Base-by-base conservation (phyloP, 345 rosid genomes). In the Populus alba region DNA sequence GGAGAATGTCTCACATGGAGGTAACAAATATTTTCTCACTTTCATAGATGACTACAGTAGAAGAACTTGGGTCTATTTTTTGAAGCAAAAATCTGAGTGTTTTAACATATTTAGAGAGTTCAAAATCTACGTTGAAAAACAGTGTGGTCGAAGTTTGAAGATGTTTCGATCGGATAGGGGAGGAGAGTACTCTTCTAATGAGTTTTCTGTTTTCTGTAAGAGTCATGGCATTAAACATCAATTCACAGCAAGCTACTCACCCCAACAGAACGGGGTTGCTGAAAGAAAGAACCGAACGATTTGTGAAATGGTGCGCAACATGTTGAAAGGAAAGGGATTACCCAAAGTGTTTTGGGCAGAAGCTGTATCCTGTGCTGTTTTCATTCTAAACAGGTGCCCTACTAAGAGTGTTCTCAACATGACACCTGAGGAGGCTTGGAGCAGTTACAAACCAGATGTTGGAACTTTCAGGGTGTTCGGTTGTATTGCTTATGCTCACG, bases 201-300 rank as follows among this genome's bases (percentile, higher is more conserved):
- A 73, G 10, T 73, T 73, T 16, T 35, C 17, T 6, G 11, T 20
- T 0, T 37, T 29, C 2, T 59, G 35, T 37, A 27, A 73, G 13
- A 29, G 2, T 20, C 13, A 33, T 5, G 76, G 69, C 0, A 35
- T 74, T 20, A 16, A 12, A 1, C 33, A 39, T 57, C 17, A 74
- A 18, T 1, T 61, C 6, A 74, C 53, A 16, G 6, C 41, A 12
- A 3, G 47, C 15, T 57, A 35, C 68, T 59, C 77, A 18, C 20
- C 69, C 0, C 69, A 35, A 8, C 38, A 74, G 22, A 74, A 37
- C 1, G 77, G 68, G 23, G 51, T 73, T 9, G 17, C 8, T 0
- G 37, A 73, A 11, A 57, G 66, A 55, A 72, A 72, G 66, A 72
- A 72, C 66, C 31, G 7, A 29, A 49, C 75, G 15, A 68, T 68